Percentiles rank a stretch among this genome's conserved stretches.
These are phyloP conservation scores for Leccinum colubrinum DNA, from an alignment of 1,284 basidiomycete genomes.

Conservation along the genomic window DNA sequence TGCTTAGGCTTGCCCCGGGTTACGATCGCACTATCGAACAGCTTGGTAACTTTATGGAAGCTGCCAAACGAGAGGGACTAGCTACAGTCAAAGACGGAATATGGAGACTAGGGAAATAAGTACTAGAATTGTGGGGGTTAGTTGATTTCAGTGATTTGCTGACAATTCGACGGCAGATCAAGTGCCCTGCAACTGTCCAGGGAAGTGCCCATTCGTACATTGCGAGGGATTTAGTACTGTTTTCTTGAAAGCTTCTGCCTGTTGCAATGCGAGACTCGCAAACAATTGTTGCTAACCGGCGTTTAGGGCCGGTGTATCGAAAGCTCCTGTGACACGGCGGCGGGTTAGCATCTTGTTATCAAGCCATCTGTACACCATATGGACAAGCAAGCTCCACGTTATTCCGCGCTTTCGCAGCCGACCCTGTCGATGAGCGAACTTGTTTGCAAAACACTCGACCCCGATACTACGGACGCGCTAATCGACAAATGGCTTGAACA, in stretches of 20 bases:
- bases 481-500: slow-evolving; percentile 81
- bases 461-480: slow-evolving; percentile 68
- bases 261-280: background rate
- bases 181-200: background rate
- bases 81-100: slow-evolving; percentile 69
- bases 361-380: slow-evolving; percentile 18
- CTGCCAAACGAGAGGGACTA: slow-evolving; percentile 71
- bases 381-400: slow-evolving; percentile 38
- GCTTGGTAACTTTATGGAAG: slow-evolving; percentile 73
- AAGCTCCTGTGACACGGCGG: background rate
- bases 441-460: slow-evolving; percentile 69
- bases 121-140: background rate
- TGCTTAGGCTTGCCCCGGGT: slow-evolving; percentile 77
- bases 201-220: background rate
- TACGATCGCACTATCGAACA: slow-evolving; percentile 80
- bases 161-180: background rate
- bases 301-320: slow-evolving; percentile 31
- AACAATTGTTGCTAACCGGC: slow-evolving; percentile 5
- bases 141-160: background rate
- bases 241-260: slow-evolving; percentile 5
- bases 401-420: slow-evolving; percentile 65
- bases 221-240: background rate
- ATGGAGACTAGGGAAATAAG: slow-evolving; percentile 59
- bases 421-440: slow-evolving; percentile 70
- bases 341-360: slow-evolving; percentile 13